Evolutionary conservation across 108 stramenopile genomes (phyloP).

Genomic region (Fragilariopsis cylindrus): DNA sequence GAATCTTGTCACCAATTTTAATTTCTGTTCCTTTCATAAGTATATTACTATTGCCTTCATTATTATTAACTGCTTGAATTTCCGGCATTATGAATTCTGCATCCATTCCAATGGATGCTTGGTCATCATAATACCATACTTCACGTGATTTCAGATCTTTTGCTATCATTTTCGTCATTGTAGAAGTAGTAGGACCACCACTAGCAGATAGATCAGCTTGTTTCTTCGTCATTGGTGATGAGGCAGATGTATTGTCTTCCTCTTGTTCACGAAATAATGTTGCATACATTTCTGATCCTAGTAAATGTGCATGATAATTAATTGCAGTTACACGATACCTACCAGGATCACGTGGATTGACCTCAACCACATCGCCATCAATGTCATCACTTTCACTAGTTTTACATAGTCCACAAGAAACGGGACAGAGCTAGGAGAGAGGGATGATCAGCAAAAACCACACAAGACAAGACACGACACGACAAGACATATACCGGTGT

Average conservation of each 20-base stretch:
- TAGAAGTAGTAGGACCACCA: too few species aligned
- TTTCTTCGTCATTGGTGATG: neutral
- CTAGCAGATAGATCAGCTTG: too few species aligned
- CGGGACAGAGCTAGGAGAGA: neutral
- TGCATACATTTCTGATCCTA: slow-evolving; percentile 11
- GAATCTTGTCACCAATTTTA: slow-evolving; percentile 2
- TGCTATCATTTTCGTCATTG: neutral
- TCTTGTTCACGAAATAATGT: neutral
- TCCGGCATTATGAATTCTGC: neutral
- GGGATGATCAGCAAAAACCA: too few species aligned
- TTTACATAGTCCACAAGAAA: neutral
- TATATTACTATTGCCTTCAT: too few species aligned
- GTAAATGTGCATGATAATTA: slow-evolving; percentile 11
- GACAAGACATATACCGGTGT: too few species aligned
- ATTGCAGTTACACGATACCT: neutral
- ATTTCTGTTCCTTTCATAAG: neutral
- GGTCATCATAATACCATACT: slow-evolving; percentile 8
- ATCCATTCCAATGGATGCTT: neutral
- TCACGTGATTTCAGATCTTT: slow-evolving; percentile 7
- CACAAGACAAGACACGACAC: too few species aligned
- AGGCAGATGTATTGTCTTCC: neutral
- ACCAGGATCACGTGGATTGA: slow-evolving; percentile 3
- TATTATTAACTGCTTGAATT: too few species aligned
- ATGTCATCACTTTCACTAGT: neutral
- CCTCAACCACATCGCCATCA: too few species aligned